Evolutionary conservation across 2,329 filamentous ascomycete genomes (phyloP).

Genomic region (Ophiostoma sp.): DNA sequence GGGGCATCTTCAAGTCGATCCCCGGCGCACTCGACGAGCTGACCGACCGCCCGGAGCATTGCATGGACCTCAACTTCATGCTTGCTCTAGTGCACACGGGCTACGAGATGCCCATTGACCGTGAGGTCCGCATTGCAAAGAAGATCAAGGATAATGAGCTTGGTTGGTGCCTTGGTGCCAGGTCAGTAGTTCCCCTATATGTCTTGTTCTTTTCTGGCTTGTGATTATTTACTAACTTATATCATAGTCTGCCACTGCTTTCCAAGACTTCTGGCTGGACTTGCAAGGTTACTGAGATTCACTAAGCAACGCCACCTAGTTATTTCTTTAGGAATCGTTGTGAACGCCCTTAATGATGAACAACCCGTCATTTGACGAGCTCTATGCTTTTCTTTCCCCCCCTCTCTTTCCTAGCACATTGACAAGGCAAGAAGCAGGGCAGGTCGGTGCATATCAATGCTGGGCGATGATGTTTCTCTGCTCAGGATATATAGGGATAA

Average conservation of each 20-base stretch:
- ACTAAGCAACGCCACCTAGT: conserved; percentile 28
- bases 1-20: conserved; percentile 74
- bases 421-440: background rate
- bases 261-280: conserved; percentile 80
- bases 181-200: conserved; percentile 50
- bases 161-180: conserved; percentile 95
- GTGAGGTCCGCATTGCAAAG: conserved; percentile 97
- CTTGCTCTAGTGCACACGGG: conserved; percentile 85
- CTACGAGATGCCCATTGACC: conserved; percentile 94
- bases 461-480: background rate
- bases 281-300: conserved; percentile 75
- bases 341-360: conserved; percentile 2
- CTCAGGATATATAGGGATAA: conserved; percentile 10
- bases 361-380: background rate
- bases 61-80: conserved; percentile 96
- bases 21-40: conserved; percentile 77
- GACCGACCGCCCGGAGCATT: conserved; percentile 76
- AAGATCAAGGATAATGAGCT: conserved; percentile 97
- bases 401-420: background rate
- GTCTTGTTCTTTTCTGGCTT: background rate
- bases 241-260: conserved; percentile 69
- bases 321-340: background rate
- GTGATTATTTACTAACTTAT: conserved; percentile 1
- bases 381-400: background rate
- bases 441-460: background rate